phyloP scores from a whole-genome alignment of 1,284 basidiomycete species.

The Cryptococcus sp. region DNA sequence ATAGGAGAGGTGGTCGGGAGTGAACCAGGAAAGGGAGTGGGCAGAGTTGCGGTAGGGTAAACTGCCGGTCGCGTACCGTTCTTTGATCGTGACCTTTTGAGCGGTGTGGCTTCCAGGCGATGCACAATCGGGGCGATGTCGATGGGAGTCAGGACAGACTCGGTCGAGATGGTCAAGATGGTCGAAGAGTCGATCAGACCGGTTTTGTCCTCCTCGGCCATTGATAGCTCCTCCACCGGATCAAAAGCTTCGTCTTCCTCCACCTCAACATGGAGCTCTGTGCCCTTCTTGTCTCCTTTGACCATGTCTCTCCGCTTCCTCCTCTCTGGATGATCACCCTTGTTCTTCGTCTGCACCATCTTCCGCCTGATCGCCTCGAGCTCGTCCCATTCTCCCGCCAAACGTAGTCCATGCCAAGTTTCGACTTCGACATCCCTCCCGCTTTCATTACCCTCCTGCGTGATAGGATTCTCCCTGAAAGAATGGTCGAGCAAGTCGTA shows the following conservation, averaged over 20 bases:
- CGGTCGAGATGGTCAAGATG: neutral
- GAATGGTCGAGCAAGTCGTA: neutral
- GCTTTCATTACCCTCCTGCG: neutral
- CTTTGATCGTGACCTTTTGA: too few relatives aligned
- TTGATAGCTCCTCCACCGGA: neutral
- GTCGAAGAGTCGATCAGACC: conserved; percentile 1
- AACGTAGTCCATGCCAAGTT: too few relatives aligned
- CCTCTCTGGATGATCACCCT: neutral
- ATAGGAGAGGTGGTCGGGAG: too few relatives aligned
- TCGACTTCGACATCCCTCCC: too few relatives aligned
- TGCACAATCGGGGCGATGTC: neutral
- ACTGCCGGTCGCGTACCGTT: too few relatives aligned
- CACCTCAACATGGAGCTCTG: neutral
- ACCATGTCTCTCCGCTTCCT: neutral
- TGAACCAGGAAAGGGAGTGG: too few relatives aligned
- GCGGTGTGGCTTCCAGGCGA: too few relatives aligned
- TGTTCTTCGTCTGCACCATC: neutral
- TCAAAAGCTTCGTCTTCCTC: neutral
- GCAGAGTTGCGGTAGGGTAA: too few relatives aligned
- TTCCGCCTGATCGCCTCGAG: neutral
- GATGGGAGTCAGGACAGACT: neutral
- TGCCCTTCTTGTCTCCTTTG: neutral
- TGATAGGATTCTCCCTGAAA: too few relatives aligned
- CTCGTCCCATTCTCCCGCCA: neutral
- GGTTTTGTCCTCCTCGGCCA: neutral